These are phyloP conservation scores for Zygoascus flipseniorum DNA, from an alignment of 805 yeast species.

Conservation along the genomic window DNA sequence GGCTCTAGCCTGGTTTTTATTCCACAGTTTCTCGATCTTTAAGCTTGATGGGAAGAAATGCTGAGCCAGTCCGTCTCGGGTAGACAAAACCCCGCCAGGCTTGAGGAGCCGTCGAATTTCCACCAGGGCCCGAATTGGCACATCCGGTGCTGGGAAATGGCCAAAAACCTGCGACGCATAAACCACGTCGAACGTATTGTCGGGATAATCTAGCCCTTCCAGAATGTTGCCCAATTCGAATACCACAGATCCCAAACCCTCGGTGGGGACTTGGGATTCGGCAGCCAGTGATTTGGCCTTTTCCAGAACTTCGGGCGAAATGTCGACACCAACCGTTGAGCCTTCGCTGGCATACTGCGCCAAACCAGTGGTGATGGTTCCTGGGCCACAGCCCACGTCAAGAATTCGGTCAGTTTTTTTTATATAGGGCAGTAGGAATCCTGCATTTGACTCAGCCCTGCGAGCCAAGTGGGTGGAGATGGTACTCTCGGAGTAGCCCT, in stretches of 20 bases:
- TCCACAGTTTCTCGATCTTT: constrained; percentile 9
- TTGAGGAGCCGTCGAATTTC: constrained; percentile 33
- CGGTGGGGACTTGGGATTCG: constrained; percentile 4
- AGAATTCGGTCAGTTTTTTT: constrained; percentile 25
- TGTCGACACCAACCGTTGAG: constrained; percentile 29
- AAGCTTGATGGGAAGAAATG: constrained; percentile 11
- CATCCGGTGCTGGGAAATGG: constrained; percentile 23
- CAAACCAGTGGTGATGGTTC: constrained; percentile 32
- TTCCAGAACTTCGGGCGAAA: constrained; percentile 27
- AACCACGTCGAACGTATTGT: constrained; percentile 33
- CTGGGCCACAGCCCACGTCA: constrained; percentile 39
- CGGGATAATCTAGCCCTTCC: constrained; percentile 28
- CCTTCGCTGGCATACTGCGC: constrained; percentile 27
- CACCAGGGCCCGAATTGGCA: constrained; percentile 28
- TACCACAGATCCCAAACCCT: constrained; percentile 9
- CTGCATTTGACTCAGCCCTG: constrained; percentile 5
- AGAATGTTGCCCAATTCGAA: constrained; percentile 26
- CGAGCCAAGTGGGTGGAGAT: background rate
- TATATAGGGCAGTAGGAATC: constrained; percentile 25
- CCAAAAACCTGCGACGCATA: constrained; percentile 33
- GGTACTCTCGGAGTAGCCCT: background rate
- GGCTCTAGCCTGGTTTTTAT: constrained; percentile 11
- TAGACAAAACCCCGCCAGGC: constrained; percentile 29
- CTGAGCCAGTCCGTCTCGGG: constrained; percentile 27
- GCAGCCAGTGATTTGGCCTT: constrained; percentile 18